phyloP scores from a whole-genome alignment of 805 yeast genomes.

The Metschnikowia matae region DNA sequence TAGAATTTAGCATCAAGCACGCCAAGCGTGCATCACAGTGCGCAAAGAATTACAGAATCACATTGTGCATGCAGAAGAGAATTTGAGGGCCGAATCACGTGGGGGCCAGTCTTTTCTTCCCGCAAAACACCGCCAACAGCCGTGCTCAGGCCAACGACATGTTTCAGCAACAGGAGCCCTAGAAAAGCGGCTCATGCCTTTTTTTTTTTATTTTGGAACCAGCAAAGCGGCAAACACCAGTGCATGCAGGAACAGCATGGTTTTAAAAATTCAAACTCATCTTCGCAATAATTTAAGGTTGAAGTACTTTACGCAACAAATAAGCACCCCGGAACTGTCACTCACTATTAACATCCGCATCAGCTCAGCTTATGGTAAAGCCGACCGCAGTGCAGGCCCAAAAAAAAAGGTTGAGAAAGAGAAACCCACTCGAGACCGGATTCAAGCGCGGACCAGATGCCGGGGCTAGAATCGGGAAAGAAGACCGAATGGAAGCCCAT shows the following conservation, averaged over 20 bases:
- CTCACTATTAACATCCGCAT: not conserved
- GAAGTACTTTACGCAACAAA: not conserved
- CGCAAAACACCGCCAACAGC: not conserved
- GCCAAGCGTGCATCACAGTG: constrained; percentile 3
- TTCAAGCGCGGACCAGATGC: not conserved
- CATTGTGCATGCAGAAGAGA: constrained; percentile 2
- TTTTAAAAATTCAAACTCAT: not conserved
- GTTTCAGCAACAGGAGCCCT: not conserved
- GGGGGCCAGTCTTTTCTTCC: not conserved
- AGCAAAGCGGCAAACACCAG: not conserved
- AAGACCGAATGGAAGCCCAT: not conserved
- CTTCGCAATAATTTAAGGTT: not conserved
- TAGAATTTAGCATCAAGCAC: not conserved
- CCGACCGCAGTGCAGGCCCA: not conserved
- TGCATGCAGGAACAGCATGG: not conserved
- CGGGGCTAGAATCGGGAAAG: not conserved
- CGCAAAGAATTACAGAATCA: not conserved
- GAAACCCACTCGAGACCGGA: not conserved
- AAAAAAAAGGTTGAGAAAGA: too few relatives aligned
- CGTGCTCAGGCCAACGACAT: not conserved
- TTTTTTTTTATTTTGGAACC: not conserved
- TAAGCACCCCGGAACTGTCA: not conserved
- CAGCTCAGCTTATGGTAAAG: not conserved
- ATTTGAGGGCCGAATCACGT: not conserved
- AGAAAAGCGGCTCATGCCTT: not conserved